phyloP scores from a whole-genome alignment of 768 basidiomycete species.

The Mycena alexandri region DNA sequence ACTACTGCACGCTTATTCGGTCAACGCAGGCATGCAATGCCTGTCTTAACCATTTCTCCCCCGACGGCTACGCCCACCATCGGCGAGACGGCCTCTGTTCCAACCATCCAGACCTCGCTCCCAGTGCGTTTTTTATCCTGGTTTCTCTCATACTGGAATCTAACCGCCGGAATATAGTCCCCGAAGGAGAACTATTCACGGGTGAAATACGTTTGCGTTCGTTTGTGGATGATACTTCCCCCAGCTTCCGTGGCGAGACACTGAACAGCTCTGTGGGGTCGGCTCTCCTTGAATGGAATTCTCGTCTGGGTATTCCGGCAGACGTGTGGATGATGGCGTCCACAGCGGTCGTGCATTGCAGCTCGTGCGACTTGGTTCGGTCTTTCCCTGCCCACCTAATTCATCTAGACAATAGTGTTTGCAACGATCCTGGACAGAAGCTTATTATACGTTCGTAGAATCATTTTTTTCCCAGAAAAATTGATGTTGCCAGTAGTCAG shows the following conservation, averaged over 20 bases:
- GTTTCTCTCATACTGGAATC: too few relatives aligned
- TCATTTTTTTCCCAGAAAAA: too few relatives aligned
- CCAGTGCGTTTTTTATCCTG: too few relatives aligned
- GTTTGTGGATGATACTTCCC: background rate
- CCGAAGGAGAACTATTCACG: too few relatives aligned
- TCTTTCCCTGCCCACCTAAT: background rate
- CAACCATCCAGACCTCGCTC: too few relatives aligned
- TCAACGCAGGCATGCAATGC: too few relatives aligned
- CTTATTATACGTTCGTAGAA: background rate
- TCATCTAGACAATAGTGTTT: background rate
- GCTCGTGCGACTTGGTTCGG: background rate
- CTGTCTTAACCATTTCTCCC: too few relatives aligned
- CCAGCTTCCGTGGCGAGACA: background rate
- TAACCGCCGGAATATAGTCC: too few relatives aligned
- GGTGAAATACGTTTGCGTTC: background rate
- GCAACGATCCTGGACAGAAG: background rate
- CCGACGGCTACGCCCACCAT: too few relatives aligned
- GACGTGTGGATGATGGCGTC: conserved; percentile 1
- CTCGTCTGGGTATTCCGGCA: background rate
- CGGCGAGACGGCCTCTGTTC: too few relatives aligned
- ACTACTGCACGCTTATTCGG: too few relatives aligned
- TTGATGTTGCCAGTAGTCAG: too few relatives aligned
- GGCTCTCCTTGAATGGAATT: background rate
- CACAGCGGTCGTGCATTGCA: background rate
- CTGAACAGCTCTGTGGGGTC: background rate